phyloP scores from a whole-genome alignment of 1,284 basidiomycete species.

The Irpex lacteus region DNA sequence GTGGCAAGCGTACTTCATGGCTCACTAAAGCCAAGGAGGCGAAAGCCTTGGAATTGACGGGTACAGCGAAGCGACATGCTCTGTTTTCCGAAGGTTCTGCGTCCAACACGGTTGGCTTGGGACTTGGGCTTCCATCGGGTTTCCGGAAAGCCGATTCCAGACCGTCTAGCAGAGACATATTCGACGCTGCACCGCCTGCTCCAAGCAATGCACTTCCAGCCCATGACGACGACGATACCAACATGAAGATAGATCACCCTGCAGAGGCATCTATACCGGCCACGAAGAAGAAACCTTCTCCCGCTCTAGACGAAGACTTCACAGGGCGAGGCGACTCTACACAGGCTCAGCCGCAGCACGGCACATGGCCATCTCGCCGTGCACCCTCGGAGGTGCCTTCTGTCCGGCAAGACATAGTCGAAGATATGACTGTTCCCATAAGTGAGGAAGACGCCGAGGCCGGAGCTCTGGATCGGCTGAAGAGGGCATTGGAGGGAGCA shows the following conservation, averaged over 20 bases:
- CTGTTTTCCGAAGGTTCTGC: conserved; percentile 16
- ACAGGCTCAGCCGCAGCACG: neutral
- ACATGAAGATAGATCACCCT: neutral
- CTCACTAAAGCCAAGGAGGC: conserved; percentile 71
- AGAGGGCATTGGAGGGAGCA: conserved; percentile 64
- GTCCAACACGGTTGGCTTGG: neutral
- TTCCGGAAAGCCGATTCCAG: neutral
- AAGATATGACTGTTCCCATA: conserved; percentile 18
- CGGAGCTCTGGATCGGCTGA: conserved; percentile 59
- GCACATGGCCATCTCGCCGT: neutral
- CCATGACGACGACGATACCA: neutral
- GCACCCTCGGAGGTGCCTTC: neutral
- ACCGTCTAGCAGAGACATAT: neutral
- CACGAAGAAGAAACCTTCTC: neutral
- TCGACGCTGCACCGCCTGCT: neutral
- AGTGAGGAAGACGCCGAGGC: conserved; percentile 32
- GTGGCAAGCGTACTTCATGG: conserved; percentile 74
- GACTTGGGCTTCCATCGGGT: neutral
- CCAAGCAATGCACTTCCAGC: neutral
- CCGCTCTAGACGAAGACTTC: neutral
- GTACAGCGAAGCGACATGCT: conserved; percentile 40
- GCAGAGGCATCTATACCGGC: neutral
- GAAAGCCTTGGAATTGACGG: conserved; percentile 56
- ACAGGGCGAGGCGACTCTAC: neutral
- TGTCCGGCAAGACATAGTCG: neutral